Evolutionary conservation across 2,329 filamentous ascomycete species (phyloP).

Genomic region (Immersiporthe knoxdaviesiana): DNA sequence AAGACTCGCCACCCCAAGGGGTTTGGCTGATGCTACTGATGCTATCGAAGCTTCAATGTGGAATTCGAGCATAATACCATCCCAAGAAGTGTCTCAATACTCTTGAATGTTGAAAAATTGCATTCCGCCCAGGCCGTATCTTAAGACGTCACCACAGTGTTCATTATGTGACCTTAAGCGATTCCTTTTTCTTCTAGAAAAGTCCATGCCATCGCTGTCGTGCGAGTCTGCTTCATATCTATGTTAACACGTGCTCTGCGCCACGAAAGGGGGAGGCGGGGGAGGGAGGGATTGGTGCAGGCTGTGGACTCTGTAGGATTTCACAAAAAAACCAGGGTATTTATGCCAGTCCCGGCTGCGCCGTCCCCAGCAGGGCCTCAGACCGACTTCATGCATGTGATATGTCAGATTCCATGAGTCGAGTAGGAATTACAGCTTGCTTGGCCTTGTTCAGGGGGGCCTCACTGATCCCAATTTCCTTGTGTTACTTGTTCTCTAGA

Average conservation of each 20-base stretch:
- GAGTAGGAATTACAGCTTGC: background rate
- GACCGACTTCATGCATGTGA: background rate
- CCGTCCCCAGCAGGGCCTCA: background rate
- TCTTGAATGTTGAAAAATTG: background rate
- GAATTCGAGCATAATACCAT: background rate
- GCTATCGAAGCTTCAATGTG: background rate
- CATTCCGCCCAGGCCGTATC: too few relatives aligned
- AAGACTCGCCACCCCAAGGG: too few relatives aligned
- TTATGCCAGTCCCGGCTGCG: background rate
- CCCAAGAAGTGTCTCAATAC: background rate
- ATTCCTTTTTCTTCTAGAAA: background rate
- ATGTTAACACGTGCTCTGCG: background rate
- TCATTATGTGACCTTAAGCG: background rate
- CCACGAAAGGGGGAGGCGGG: background rate
- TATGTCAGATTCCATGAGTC: background rate
- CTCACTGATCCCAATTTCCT: background rate
- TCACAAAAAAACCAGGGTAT: background rate
- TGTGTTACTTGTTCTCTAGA: background rate
- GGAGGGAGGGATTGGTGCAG: too few relatives aligned
- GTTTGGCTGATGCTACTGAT: background rate
- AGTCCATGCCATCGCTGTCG: background rate
- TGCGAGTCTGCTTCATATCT: background rate
- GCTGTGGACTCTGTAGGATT: too few relatives aligned
- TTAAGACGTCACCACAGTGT: background rate
- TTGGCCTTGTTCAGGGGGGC: background rate